These are phyloP conservation scores for Talaromyces nanjingensis DNA, from an alignment of 495 filamentous ascomycete genomes.

Conservation along the genomic window DNA sequence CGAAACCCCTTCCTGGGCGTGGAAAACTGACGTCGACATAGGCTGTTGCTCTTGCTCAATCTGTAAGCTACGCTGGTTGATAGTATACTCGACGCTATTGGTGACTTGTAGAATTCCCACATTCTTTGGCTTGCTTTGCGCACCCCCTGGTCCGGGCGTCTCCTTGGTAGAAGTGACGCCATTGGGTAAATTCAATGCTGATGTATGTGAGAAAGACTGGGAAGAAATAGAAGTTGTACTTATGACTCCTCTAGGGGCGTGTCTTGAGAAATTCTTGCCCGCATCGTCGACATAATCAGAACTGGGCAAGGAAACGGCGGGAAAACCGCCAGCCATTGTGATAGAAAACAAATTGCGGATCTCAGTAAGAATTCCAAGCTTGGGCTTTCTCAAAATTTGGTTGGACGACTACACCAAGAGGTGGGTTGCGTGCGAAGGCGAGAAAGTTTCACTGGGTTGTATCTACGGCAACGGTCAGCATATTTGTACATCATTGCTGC, in stretches of 20 bases:
- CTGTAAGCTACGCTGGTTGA: conserved; percentile 15
- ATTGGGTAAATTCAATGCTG: conserved; percentile 1
- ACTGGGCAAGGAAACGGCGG: background rate
- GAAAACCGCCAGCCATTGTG: conserved; percentile 2
- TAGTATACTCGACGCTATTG: conserved; percentile 33
- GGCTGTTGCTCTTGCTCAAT: conserved; percentile 15
- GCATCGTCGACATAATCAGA: background rate
- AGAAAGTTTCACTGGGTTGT: conserved; percentile 5
- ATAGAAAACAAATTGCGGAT: background rate
- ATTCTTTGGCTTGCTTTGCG: conserved; percentile 24
- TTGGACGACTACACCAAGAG: background rate
- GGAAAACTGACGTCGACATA: conserved; percentile 24
- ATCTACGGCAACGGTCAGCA: conserved; percentile 11
- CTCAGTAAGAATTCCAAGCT: background rate
- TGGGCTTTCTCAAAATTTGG: background rate
- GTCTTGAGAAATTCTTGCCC: background rate
- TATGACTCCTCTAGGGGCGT: background rate
- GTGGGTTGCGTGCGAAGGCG: conserved; percentile 1
- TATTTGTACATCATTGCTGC: conserved; percentile 6
- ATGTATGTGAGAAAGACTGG: conserved; percentile 4
- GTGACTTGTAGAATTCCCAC: conserved; percentile 33
- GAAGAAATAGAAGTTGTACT: background rate
- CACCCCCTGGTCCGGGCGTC: conserved; percentile 9
- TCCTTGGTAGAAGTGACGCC: conserved; percentile 6
- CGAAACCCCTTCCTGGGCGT: conserved; percentile 25